Conservation (phyloP, 1,284 basidiomycete genomes). For the Malassezia nana region DNA sequence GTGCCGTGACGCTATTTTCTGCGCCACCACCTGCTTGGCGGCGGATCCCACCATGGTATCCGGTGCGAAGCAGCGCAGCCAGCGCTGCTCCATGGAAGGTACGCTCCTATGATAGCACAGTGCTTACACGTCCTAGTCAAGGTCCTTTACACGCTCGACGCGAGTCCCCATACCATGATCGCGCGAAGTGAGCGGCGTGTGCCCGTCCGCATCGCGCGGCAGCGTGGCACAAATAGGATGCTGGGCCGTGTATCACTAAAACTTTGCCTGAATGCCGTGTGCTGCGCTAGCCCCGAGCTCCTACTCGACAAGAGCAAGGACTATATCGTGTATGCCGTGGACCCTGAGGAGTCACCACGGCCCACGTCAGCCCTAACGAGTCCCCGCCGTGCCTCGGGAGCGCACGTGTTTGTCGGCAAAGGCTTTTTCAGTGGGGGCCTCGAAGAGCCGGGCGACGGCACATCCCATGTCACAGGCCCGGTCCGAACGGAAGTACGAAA, state of each 20-base stretch:
- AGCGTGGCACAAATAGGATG: constrained; percentile 12
- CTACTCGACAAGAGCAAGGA: constrained; percentile 34
- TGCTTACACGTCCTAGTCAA: constrained; percentile 29
- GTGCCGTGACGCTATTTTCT: not conserved
- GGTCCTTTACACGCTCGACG: constrained; percentile 44
- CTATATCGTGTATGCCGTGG: constrained; percentile 46
- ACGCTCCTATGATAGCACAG: not conserved
- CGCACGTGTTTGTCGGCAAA: constrained; percentile 37
- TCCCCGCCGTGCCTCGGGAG: constrained; percentile 17
- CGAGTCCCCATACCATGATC: constrained; percentile 39
- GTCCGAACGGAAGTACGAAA: constrained; percentile 29
- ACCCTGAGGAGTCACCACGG: constrained; percentile 37
- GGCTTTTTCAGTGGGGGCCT: constrained; percentile 40
- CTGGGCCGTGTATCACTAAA: constrained; percentile 42
- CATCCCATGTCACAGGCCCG: constrained; percentile 36
- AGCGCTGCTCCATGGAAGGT: constrained; percentile 17
- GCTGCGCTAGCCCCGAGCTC: constrained; percentile 36
- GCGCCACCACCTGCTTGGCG: constrained; percentile 6
- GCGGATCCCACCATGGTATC: constrained; percentile 8
- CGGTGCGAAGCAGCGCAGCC: constrained; percentile 5
- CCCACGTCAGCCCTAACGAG: constrained; percentile 12
- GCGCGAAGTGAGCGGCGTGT: constrained; percentile 26
- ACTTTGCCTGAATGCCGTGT: constrained; percentile 41
- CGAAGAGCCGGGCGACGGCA: constrained; percentile 41
- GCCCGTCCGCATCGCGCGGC: constrained; percentile 24